phyloP scores from a whole-genome alignment of 805 yeast species.

The Wickerhamomyces subpelliculosus region DNA sequence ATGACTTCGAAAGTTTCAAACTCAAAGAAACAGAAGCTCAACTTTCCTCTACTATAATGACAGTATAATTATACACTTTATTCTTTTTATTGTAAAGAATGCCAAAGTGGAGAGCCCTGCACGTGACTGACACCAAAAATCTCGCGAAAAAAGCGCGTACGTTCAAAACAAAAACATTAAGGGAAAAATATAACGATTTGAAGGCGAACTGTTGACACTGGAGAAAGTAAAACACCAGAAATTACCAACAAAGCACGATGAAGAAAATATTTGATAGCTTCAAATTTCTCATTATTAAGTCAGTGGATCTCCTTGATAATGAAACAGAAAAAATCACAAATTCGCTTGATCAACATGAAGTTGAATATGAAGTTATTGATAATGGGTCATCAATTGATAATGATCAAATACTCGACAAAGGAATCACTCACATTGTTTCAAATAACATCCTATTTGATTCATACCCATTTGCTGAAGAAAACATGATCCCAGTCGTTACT shows the following conservation, averaged over 20 bases:
- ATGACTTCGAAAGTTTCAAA: no score
- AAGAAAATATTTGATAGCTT: constrained; percentile 6
- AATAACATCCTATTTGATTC: constrained; percentile 43
- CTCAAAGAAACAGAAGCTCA: no score
- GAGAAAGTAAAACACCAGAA: no score
- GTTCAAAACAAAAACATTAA: neutral
- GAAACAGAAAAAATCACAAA: constrained; percentile 8
- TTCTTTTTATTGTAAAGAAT: no score
- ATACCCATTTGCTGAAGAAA: constrained; percentile 36
- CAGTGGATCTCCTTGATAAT: constrained; percentile 1
- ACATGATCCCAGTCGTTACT: constrained; percentile 61
- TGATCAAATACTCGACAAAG: constrained; percentile 9
- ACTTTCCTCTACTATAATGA: no score
- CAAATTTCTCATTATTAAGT: constrained; percentile 6
- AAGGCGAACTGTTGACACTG: no score
- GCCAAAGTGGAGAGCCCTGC: no score
- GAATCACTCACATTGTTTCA: constrained; percentile 42
- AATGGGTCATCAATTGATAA: constrained; percentile 8
- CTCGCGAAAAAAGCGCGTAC: neutral
- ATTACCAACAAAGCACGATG: no score
- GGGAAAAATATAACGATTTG: neutral
- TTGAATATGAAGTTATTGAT: constrained; percentile 12
- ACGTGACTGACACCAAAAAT: constrained; percentile 2
- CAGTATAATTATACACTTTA: no score
- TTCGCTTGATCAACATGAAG: constrained; percentile 18